Evolutionary conservation across 2,329 filamentous ascomycete genomes (phyloP).

Genomic region (Claviceps capensis): DNA sequence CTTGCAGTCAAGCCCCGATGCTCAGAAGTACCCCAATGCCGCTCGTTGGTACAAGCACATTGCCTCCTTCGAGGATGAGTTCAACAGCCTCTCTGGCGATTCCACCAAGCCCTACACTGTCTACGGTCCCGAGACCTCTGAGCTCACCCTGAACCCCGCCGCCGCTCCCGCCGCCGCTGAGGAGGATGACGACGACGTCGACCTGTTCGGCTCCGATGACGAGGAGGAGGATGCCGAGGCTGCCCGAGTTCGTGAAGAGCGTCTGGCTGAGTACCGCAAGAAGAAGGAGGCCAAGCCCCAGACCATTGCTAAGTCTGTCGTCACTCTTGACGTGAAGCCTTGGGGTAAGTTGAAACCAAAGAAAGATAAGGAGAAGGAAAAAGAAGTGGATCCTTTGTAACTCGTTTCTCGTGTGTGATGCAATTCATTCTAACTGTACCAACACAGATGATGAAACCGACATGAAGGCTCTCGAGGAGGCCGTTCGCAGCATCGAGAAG

Average conservation of each 20-base stretch:
- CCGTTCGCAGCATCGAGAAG: slow-evolving; percentile 73
- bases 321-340: slow-evolving; percentile 94
- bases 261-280: slow-evolving; percentile 83
- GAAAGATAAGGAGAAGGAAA: background rate
- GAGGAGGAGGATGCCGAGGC: slow-evolving; percentile 92
- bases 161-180: slow-evolving; percentile 59
- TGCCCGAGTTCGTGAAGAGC: slow-evolving; percentile 70
- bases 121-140: slow-evolving; percentile 75
- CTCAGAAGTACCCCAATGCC: slow-evolving; percentile 82
- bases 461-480: slow-evolving; percentile 66
- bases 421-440: background rate
- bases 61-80: slow-evolving; percentile 82
- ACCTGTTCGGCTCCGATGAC: slow-evolving; percentile 85
- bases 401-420: background rate
- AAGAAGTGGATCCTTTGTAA: background rate
- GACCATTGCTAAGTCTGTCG: slow-evolving; percentile 86
- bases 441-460: slow-evolving; percentile 76
- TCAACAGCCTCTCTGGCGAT: slow-evolving; percentile 81
- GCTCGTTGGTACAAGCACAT: slow-evolving; percentile 99
- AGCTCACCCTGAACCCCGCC: slow-evolving; percentile 72
- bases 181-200: slow-evolving; percentile 67
- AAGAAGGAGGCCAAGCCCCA: slow-evolving; percentile 95
- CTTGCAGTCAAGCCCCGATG: slow-evolving; percentile 59
- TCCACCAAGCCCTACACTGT: slow-evolving; percentile 75
- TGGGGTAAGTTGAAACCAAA: slow-evolving; percentile 56